Conservation (phyloP, 1,139 yeast genomes). For the Yamadazyma pseudoaaseri region DNA sequence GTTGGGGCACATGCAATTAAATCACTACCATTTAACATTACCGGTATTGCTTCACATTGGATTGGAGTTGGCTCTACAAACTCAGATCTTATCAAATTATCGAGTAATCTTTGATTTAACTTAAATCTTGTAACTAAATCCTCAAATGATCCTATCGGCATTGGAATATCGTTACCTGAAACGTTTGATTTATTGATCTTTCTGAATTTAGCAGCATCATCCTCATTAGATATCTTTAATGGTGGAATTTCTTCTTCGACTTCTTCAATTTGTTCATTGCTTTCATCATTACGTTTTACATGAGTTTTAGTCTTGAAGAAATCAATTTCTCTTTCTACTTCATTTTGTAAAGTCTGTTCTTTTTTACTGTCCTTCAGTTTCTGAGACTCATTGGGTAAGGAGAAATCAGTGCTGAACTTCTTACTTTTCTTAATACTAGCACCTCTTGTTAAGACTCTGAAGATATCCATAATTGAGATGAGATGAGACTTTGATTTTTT, state of each 20-base stretch:
- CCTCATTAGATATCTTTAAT: slow-evolving; percentile 47
- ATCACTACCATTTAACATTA: slow-evolving; percentile 63
- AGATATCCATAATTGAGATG: slow-evolving; percentile 69
- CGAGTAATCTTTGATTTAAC: slow-evolving; percentile 59
- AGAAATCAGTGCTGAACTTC: slow-evolving; percentile 41
- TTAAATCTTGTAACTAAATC: slow-evolving; percentile 70
- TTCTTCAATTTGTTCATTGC: slow-evolving; percentile 18
- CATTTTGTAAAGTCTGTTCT: slow-evolving; percentile 14
- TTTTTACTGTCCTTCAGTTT: slow-evolving; percentile 15
- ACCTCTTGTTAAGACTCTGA: slow-evolving; percentile 80
- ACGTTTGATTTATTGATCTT: slow-evolving; percentile 59
- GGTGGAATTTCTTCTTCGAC: slow-evolving; percentile 31
- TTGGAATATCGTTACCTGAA: slow-evolving; percentile 75
- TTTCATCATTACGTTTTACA: slow-evolving; percentile 40
- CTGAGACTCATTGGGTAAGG: slow-evolving; percentile 32
- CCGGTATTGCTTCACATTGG: slow-evolving; percentile 84
- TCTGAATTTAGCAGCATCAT: slow-evolving; percentile 60
- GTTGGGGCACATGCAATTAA: slow-evolving; percentile 90
- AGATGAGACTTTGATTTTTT: slow-evolving; percentile 2
- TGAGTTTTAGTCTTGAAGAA: slow-evolving; percentile 28
- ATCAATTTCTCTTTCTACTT: slow-evolving; percentile 17
- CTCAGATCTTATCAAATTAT: slow-evolving; percentile 65
- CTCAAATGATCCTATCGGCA: slow-evolving; percentile 86
- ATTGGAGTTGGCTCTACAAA: slow-evolving; percentile 89
- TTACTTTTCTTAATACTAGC: slow-evolving; percentile 67